Conservation (phyloP, 305 asterid species). For the Solanum chacoense region DNA sequence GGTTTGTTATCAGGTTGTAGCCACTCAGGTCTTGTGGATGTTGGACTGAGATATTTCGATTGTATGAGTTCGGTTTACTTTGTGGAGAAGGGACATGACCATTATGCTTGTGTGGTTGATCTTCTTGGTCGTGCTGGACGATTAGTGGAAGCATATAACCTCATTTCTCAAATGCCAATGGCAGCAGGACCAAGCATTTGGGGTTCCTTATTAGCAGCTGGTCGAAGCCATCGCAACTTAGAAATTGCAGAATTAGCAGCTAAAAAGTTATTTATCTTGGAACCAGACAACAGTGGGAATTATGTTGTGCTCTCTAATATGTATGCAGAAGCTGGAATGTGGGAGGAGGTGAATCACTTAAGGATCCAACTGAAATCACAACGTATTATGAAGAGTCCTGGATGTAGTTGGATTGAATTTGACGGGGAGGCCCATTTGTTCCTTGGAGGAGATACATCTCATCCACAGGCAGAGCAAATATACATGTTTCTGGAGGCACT, state of each 20-base stretch:
- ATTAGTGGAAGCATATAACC: slow-evolving; percentile 39
- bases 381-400: slow-evolving; percentile 55
- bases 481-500: slow-evolving; percentile 41
- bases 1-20: slow-evolving; percentile 73
- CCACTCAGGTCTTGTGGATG: slow-evolving; percentile 53
- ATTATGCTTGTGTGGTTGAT: slow-evolving; percentile 57
- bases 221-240: slow-evolving; percentile 10
- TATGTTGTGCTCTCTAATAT: slow-evolving; percentile 58
- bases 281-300: slow-evolving; percentile 58
- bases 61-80: slow-evolving; percentile 39
- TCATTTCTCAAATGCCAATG: slow-evolving; percentile 52
- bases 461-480: slow-evolving; percentile 24
- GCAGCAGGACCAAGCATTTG: slow-evolving; percentile 60
- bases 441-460: slow-evolving; percentile 37
- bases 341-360: slow-evolving; percentile 55
- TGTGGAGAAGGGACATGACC: slow-evolving; percentile 40
- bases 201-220: slow-evolving; percentile 44
- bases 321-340: slow-evolving; percentile 63
- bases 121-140: slow-evolving; percentile 60
- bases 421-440: slow-evolving; percentile 33
- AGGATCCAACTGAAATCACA: slow-evolving; percentile 41
- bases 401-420: slow-evolving; percentile 73
- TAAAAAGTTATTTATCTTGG: slow-evolving; percentile 5
- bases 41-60: slow-evolving; percentile 41
- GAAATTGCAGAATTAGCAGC: slow-evolving; percentile 13